Evolutionary conservation across 2,329 filamentous ascomycete genomes (phyloP).

Genomic region (Scedosporium dehoogii): DNA sequence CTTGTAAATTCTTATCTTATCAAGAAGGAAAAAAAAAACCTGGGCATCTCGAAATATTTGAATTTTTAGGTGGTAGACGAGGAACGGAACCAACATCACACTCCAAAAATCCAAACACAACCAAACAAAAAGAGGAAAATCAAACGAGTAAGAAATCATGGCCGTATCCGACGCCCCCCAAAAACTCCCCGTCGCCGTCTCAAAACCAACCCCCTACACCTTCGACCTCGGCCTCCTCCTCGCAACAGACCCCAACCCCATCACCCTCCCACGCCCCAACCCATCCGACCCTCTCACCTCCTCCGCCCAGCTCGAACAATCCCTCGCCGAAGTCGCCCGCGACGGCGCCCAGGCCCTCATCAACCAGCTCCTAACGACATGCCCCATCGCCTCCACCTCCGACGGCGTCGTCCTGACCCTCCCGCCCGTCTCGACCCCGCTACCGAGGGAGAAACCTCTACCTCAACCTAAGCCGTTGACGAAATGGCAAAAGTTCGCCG

Average conservation of each 20-base stretch:
- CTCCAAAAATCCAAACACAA: background rate
- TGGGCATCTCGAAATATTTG: background rate
- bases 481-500: constrained; percentile 93
- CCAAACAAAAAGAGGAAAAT: background rate
- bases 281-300: background rate
- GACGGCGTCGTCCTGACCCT: constrained; percentile 71
- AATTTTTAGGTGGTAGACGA: background rate
- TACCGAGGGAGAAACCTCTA: constrained; percentile 88
- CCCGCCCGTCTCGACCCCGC: constrained; percentile 55
- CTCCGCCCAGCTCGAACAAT: constrained; percentile 43
- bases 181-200: constrained; percentile 54
- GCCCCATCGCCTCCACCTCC: constrained; percentile 60
- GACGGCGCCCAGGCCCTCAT: constrained; percentile 87
- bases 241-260: constrained; percentile 77
- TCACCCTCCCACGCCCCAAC: constrained; percentile 42
- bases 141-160: constrained; percentile 16
- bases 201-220: constrained; percentile 81
- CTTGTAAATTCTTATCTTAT: background rate
- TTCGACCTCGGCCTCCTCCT: constrained; percentile 88
- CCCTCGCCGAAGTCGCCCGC: constrained; percentile 65
- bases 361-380: constrained; percentile 88
- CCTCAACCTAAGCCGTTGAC: constrained; percentile 74
- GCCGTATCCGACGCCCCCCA: constrained; percentile 26
- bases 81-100: background rate
- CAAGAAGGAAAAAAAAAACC: background rate